Percentiles rank a stretch among this genome's conserved stretches.
Conservation (phyloP, 768 basidiomycete genomes). For the Dacryopinax spathularia region DNA sequence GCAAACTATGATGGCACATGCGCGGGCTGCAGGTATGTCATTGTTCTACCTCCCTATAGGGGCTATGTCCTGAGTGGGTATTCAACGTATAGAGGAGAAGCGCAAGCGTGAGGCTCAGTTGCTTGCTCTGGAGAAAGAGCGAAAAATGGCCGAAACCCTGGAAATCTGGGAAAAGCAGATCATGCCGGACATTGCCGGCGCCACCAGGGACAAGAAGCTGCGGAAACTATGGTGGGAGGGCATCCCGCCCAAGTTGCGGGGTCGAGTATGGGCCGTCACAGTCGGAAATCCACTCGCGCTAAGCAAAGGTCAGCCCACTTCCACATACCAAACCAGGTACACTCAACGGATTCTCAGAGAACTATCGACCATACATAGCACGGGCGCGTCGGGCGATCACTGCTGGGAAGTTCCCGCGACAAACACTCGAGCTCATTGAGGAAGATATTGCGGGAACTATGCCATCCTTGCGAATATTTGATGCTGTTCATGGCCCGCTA, state of each 20-base stretch:
- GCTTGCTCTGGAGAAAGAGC: slow-evolving; percentile 37
- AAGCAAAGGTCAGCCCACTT: slow-evolving; percentile 48
- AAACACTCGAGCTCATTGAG: slow-evolving; percentile 51
- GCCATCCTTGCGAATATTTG: slow-evolving; percentile 67
- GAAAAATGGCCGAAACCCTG: slow-evolving; percentile 33
- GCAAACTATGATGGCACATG: slow-evolving; percentile 76
- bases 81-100: slow-evolving; percentile 44
- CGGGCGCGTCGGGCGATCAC: slow-evolving; percentile 58
- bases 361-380: slow-evolving; percentile 53
- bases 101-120: slow-evolving; percentile 51
- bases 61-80: background rate
- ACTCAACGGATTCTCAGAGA: slow-evolving; percentile 34
- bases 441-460: slow-evolving; percentile 60
- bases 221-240: slow-evolving; percentile 78
- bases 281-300: slow-evolving; percentile 71
- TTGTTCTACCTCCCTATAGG: background rate
- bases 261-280: slow-evolving; percentile 70
- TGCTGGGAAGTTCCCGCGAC: slow-evolving; percentile 50
- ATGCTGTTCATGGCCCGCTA: slow-evolving; percentile 58
- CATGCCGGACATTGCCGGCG: slow-evolving; percentile 65
- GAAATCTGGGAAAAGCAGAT: slow-evolving; percentile 66
- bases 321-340: background rate
- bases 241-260: slow-evolving; percentile 68
- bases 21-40: slow-evolving; percentile 51
- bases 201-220: slow-evolving; percentile 48